These are phyloP conservation scores for Hanseniaspora occidentalis DNA, from an alignment of 805 yeast genomes.

Conservation along the genomic window DNA sequence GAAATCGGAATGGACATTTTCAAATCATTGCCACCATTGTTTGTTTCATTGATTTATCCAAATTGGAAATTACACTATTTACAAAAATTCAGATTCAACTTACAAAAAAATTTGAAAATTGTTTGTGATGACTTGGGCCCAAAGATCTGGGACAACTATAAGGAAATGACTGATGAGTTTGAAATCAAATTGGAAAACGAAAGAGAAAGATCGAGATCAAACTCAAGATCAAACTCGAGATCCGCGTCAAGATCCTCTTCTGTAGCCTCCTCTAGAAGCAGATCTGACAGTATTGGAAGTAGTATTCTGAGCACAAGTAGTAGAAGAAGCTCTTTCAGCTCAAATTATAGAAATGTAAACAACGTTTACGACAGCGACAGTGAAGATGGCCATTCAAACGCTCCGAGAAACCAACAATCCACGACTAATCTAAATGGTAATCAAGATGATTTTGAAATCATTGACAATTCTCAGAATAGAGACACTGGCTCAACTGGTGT, in stretches of 20 bases:
- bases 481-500: background rate
- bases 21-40: slow-evolving; percentile 73
- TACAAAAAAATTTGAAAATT: slow-evolving; percentile 64
- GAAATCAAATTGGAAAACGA: slow-evolving; percentile 4
- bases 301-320: slow-evolving; percentile 6
- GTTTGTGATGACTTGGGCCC: slow-evolving; percentile 80
- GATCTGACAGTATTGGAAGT: slow-evolving; percentile 5
- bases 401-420: no score
- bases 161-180: slow-evolving; percentile 18
- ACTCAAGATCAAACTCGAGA: slow-evolving; percentile 5
- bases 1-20: slow-evolving; percentile 86
- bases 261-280: no score
- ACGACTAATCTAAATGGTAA: no score
- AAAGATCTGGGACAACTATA: slow-evolving; percentile 76
- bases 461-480: background rate
- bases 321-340: slow-evolving; percentile 5
- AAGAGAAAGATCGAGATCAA: slow-evolving; percentile 3
- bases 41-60: slow-evolving; percentile 28
- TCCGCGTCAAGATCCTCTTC: slow-evolving; percentile 1
- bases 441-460: slow-evolving; percentile 6
- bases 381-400: no score
- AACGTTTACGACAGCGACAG: background rate
- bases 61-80: slow-evolving; percentile 35
- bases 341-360: background rate
- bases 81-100: slow-evolving; percentile 42